Conservation (phyloP, 192 early-diverging fungal species). For the Thoreauomyces humboldtii region DNA sequence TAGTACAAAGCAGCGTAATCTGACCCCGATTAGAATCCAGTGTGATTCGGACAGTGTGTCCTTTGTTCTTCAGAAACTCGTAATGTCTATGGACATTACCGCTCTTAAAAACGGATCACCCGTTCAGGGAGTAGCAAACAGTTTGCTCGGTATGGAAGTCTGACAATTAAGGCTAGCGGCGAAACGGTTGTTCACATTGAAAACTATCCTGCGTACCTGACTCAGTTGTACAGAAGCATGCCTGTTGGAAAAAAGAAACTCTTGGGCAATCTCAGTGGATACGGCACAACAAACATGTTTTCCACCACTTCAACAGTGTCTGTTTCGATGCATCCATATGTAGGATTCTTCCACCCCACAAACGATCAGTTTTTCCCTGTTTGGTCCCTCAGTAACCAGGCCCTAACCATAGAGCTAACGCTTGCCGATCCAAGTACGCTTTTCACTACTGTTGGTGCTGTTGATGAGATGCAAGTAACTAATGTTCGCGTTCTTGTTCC, state of each 20-base stretch:
- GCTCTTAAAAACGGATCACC: too few species aligned
- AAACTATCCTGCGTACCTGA: constrained; percentile 2
- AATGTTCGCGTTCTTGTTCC: constrained; percentile 11
- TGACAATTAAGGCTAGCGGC: not conserved
- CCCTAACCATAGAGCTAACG: not conserved
- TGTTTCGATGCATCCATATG: not conserved
- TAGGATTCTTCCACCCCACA: constrained; percentile 12
- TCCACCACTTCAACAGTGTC: not conserved
- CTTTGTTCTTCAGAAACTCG: constrained; percentile 1
- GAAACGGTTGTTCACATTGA: not conserved
- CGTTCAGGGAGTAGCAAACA: too few species aligned
- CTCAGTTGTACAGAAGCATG: constrained; percentile 6
- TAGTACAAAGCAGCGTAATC: not conserved
- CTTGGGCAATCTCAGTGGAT: constrained; percentile 4
- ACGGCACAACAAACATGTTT: constrained; percentile 12
- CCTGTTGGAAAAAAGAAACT: constrained; percentile 11
- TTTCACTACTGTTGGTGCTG: constrained; percentile 1
- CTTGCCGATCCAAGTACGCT: constrained; percentile 9
- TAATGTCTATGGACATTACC: constrained; percentile 9
- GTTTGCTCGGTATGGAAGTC: too few species aligned
- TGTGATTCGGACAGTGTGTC: constrained; percentile 5
- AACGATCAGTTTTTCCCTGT: constrained; percentile 1
- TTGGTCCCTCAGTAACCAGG: constrained; percentile 16
- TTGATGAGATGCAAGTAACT: not conserved
- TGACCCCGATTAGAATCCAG: constrained; percentile 5